Percentiles rank a stretch among this genome's conserved stretches.
Conservation (phyloP, 1,139 yeast species). For the Blastobotrys petasosporus region DNA sequence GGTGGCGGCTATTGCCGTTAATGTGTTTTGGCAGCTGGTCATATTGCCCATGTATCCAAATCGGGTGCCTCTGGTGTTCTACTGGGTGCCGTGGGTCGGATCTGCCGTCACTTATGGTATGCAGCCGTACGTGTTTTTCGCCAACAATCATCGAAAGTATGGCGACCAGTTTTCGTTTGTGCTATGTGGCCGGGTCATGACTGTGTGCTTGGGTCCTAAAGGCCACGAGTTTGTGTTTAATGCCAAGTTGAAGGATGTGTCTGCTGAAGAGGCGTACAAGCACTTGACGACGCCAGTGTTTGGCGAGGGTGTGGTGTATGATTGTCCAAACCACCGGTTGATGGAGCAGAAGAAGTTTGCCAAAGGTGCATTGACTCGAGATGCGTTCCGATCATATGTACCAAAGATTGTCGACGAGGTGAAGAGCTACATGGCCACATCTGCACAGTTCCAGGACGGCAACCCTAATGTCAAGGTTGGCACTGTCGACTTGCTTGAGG, state of each 20-base stretch:
- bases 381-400: slow-evolving; percentile 77
- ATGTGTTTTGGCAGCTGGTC: slow-evolving; percentile 62
- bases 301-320: slow-evolving; percentile 95
- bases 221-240: slow-evolving; percentile 96
- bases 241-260: slow-evolving; percentile 81
- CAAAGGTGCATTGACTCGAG: slow-evolving; percentile 80
- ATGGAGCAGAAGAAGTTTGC: slow-evolving; percentile 99
- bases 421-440: slow-evolving; percentile 51
- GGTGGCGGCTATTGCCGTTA: slow-evolving; percentile 44
- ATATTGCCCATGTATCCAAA: slow-evolving; percentile 56
- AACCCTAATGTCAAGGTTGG: slow-evolving; percentile 40
- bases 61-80: slow-evolving; percentile 71
- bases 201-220: slow-evolving; percentile 93
- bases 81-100: slow-evolving; percentile 95
- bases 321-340: slow-evolving; percentile 85
- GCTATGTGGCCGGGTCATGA: slow-evolving; percentile 85
- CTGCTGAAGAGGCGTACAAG: slow-evolving; percentile 93
- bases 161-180: slow-evolving; percentile 92
- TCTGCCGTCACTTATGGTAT: slow-evolving; percentile 83
- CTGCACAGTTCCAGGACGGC: slow-evolving; percentile 39
- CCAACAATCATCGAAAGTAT: slow-evolving; percentile 64
- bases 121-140: slow-evolving; percentile 88
- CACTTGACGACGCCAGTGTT: slow-evolving; percentile 96
- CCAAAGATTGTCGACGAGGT: slow-evolving; percentile 84
- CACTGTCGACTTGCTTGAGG: slow-evolving; percentile 61